These are phyloP conservation scores for Ceratocystis ficicola DNA, from an alignment of 2,329 filamentous ascomycete species.

Conservation along the genomic window DNA sequence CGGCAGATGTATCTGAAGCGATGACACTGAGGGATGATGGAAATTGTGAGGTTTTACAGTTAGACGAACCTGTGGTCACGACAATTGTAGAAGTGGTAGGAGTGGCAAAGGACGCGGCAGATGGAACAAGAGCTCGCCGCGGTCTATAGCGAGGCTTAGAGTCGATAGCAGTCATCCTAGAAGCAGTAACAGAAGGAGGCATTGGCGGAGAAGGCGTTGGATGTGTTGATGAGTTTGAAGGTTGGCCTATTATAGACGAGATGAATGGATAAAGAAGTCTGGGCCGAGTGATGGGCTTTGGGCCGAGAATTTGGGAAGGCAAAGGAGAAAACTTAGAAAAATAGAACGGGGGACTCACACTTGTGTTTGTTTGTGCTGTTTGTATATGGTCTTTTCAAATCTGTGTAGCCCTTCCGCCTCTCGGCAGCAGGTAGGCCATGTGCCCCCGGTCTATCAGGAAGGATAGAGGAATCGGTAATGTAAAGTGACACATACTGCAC, in stretches of 20 bases:
- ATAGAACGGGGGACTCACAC: no score
- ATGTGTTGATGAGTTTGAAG: background rate
- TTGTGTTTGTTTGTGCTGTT: background rate
- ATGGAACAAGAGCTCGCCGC: background rate
- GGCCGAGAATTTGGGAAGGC: no score
- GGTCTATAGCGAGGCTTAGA: background rate
- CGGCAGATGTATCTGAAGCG: background rate
- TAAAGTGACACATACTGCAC: constrained; percentile 19
- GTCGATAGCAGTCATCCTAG: background rate
- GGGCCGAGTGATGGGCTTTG: no score
- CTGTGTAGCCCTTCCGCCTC: background rate
- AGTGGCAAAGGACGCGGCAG: constrained; percentile 3
- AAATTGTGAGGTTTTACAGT: background rate
- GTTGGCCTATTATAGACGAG: no score
- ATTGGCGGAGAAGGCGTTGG: background rate
- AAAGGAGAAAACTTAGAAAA: no score
- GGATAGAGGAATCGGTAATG: background rate
- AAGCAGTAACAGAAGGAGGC: background rate
- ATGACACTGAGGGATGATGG: background rate
- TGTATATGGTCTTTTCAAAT: constrained; percentile 11
- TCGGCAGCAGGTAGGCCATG: background rate
- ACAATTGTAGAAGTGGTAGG: constrained; percentile 2
- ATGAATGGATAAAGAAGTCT: no score
- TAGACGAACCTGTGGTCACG: background rate
- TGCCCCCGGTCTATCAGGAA: background rate